These are phyloP conservation scores for Rickenella mellea DNA, from an alignment of 768 basidiomycete genomes.

Conservation along the genomic window DNA sequence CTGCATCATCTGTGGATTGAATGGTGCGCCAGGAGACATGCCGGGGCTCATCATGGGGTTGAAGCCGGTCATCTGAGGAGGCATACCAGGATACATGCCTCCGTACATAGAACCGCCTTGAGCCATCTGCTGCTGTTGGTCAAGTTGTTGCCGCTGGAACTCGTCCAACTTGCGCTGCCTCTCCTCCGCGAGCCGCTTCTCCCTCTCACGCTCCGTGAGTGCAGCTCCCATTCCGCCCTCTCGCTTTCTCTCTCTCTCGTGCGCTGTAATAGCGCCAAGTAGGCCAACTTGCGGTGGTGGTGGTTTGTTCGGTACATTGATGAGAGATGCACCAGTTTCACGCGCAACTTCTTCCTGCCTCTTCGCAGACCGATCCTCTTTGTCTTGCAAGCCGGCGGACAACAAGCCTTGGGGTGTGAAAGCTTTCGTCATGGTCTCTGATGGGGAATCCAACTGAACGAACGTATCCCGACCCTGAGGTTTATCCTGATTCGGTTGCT, in stretches of 20 bases:
- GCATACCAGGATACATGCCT: neutral
- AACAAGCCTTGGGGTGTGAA: constrained; percentile 92
- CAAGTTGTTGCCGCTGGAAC: constrained; percentile 78
- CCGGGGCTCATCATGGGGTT: constrained; percentile 29
- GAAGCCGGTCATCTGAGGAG: constrained; percentile 6
- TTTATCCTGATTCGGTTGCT: constrained; percentile 24
- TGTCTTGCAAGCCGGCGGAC: constrained; percentile 91
- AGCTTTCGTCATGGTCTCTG: constrained; percentile 80
- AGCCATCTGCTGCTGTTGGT: constrained; percentile 71
- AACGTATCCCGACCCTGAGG: constrained; percentile 41
- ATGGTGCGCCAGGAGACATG: constrained; percentile 34
- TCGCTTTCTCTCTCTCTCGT: constrained; percentile 88
- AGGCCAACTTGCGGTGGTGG: constrained; percentile 92
- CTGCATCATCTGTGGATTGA: too few relatives aligned
- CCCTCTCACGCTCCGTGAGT: constrained; percentile 90
- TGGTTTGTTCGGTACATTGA: constrained; percentile 94
- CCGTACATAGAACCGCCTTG: constrained; percentile 53
- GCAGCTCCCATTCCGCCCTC: constrained; percentile 94
- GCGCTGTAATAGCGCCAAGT: constrained; percentile 90
- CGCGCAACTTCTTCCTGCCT: constrained; percentile 89
- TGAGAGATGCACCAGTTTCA: constrained; percentile 82
- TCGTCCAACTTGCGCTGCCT: constrained; percentile 90
- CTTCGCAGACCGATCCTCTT: constrained; percentile 92
- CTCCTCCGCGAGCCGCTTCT: constrained; percentile 86
- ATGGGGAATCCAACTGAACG: constrained; percentile 64